phyloP scores from a whole-genome alignment of 1,284 basidiomycete genomes.

The Quambalaria eucalypti region DNA sequence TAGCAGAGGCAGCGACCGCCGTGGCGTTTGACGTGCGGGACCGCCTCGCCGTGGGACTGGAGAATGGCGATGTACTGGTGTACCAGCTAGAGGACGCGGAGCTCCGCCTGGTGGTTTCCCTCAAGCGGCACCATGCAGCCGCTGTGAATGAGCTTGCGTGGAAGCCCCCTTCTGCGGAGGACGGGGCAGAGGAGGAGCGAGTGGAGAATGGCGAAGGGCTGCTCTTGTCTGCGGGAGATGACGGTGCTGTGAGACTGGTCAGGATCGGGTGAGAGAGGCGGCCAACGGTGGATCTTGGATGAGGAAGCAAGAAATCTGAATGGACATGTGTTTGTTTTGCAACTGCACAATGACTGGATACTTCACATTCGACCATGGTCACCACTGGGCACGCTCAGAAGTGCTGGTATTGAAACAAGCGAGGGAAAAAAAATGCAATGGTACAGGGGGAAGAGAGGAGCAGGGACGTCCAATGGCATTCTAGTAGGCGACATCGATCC shows the following conservation, averaged over 20 bases:
- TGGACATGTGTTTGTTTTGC: too few relatives aligned
- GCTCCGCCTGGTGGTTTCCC: conserved; percentile 11
- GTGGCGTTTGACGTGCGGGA: conserved; percentile 17
- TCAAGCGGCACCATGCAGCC: conserved; percentile 26
- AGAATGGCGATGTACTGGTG: conserved; percentile 76
- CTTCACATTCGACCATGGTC: too few relatives aligned
- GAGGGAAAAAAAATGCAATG: too few relatives aligned
- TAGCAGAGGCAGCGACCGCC: conserved; percentile 22
- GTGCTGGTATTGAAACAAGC: too few relatives aligned
- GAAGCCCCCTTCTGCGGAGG: conserved; percentile 17
- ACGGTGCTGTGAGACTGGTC: conserved; percentile 28
- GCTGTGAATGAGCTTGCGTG: conserved; percentile 35
- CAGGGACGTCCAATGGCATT: too few relatives aligned
- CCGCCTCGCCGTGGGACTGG: conserved; percentile 79
- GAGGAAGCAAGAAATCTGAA: too few relatives aligned
- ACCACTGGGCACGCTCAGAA: too few relatives aligned
- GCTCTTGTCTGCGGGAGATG: conserved; percentile 28
- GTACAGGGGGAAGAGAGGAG: too few relatives aligned
- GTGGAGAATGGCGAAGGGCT: conserved; percentile 13
- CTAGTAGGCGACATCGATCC: too few relatives aligned
- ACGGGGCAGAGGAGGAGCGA: conserved; percentile 9
- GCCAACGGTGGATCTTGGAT: too few relatives aligned
- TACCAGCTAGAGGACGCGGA: not conserved
- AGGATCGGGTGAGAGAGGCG: too few relatives aligned
- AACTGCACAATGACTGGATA: too few relatives aligned